phyloP scores from a whole-genome alignment of 495 filamentous ascomycete species.

The Echria macrotheca region DNA sequence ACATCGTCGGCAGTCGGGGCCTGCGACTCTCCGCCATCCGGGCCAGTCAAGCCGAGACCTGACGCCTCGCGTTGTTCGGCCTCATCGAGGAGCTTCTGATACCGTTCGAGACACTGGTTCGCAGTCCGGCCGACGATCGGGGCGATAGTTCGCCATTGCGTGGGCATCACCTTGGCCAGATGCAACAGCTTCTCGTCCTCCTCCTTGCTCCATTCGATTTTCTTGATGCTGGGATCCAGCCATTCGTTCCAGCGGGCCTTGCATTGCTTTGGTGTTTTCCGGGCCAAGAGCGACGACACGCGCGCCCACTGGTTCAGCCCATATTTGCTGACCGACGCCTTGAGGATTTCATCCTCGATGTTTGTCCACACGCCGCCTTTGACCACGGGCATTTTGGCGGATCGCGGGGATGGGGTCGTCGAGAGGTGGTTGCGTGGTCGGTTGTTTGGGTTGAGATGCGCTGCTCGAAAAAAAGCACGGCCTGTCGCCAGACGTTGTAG shows the following conservation, averaged over 20 bases:
- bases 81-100: slow-evolving; percentile 93
- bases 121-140: slow-evolving; percentile 94
- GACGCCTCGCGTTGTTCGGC: slow-evolving; percentile 81
- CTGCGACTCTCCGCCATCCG: slow-evolving; percentile 77
- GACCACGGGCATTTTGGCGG: slow-evolving; percentile 79
- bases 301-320: slow-evolving; percentile 98
- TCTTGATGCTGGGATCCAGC: slow-evolving; percentile 94
- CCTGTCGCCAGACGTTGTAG: background rate
- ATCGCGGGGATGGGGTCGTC: slow-evolving; percentile 1
- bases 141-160: slow-evolving; percentile 97
- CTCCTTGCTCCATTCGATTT: slow-evolving; percentile 98
- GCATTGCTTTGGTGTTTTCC: slow-evolving; percentile 98
- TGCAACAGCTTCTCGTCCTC: slow-evolving; percentile 97
- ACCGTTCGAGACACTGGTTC: slow-evolving; percentile 93
- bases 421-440: no score
- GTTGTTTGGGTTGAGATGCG: no score
- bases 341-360: slow-evolving; percentile 88
- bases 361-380: slow-evolving; percentile 94
- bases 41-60: slow-evolving; percentile 79
- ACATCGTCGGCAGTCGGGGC: slow-evolving; percentile 95
- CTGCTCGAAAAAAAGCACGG: slow-evolving; percentile 1
- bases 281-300: slow-evolving; percentile 91
- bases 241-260: slow-evolving; percentile 98
- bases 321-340: slow-evolving; percentile 93
- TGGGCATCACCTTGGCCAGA: slow-evolving; percentile 96